Evolutionary conservation across 306 rosid genomes (phyloP).

Genomic region (Arachis hypogaea): DNA sequence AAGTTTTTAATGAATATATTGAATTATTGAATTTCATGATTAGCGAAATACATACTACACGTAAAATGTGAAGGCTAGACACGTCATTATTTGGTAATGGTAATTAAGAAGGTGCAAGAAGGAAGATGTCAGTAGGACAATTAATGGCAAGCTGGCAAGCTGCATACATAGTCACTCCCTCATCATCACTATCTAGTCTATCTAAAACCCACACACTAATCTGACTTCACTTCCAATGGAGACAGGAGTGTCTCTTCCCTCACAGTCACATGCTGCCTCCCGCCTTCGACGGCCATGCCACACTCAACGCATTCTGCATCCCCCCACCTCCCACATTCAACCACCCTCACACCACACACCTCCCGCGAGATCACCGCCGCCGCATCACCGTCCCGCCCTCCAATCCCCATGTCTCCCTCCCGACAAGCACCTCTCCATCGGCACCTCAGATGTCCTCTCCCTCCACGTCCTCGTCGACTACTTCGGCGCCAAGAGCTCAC

Average conservation of each 20-base stretch:
- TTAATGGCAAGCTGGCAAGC: slow-evolving; percentile 46
- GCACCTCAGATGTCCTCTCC: slow-evolving; percentile 72
- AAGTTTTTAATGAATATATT: too few relatives aligned
- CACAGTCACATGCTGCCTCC: slow-evolving; percentile 41
- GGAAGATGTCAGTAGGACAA: too few relatives aligned
- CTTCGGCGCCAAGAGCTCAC: slow-evolving; percentile 89
- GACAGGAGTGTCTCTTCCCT: too few relatives aligned
- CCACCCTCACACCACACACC: slow-evolving; percentile 89
- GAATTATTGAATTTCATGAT: too few relatives aligned
- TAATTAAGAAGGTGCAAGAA: too few relatives aligned
- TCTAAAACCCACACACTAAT: too few relatives aligned
- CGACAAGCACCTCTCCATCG: slow-evolving; percentile 60
- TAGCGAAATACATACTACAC: too few relatives aligned
- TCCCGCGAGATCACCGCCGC: slow-evolving; percentile 89
- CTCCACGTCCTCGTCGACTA: slow-evolving; percentile 88
- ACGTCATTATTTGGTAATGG: too few relatives aligned
- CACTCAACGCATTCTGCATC: slow-evolving; percentile 72
- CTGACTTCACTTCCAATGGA: slow-evolving; percentile 26
- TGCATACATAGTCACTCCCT: too few relatives aligned
- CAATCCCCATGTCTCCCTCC: slow-evolving; percentile 81
- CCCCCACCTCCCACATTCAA: slow-evolving; percentile 81
- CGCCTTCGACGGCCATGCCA: slow-evolving; percentile 41
- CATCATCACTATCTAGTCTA: too few relatives aligned
- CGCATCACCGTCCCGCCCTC: slow-evolving; percentile 80
- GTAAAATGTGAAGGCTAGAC: too few relatives aligned